Conservation (phyloP, 1,284 basidiomycete species). For the Polyporus tsugae region DNA sequence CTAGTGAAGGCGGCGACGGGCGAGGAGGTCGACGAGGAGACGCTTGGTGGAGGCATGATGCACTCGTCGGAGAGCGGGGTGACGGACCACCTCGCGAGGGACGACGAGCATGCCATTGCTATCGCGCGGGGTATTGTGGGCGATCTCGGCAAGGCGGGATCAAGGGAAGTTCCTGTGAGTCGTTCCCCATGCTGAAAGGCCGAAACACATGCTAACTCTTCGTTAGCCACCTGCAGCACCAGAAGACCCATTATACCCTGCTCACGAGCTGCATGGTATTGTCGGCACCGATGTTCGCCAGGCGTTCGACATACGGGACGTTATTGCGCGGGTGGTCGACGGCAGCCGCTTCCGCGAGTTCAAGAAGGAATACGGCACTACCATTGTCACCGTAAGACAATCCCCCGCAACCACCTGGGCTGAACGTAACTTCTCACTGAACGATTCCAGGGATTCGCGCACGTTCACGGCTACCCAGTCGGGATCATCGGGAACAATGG, state of each 20-base stretch:
- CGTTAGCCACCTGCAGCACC: constrained; percentile 62
- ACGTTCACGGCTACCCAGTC: constrained; percentile 88
- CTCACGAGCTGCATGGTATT: constrained; percentile 88
- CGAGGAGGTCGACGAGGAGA: constrained; percentile 93
- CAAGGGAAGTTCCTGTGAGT: constrained; percentile 57
- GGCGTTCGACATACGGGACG: constrained; percentile 92
- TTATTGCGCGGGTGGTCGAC: constrained; percentile 92
- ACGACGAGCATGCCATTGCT: constrained; percentile 89
- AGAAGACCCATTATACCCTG: constrained; percentile 83
- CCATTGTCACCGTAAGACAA: constrained; percentile 82
- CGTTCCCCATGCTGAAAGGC: not conserved
- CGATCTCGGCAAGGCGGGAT: constrained; percentile 76
- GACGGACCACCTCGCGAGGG: constrained; percentile 89
- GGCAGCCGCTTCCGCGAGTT: constrained; percentile 94
- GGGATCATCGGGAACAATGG: constrained; percentile 96
- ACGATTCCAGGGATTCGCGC: constrained; percentile 79
- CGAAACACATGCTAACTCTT: not conserved
- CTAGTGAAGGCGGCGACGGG: constrained; percentile 96
- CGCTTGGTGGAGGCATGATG: constrained; percentile 92
- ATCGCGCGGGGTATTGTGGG: constrained; percentile 86
- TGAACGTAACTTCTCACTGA: no score
- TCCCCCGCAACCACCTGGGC: not conserved
- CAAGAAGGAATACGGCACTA: constrained; percentile 93
- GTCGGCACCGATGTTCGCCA: constrained; percentile 90
- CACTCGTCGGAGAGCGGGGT: constrained; percentile 95